Evolutionary conservation across 768 basidiomycete genomes (phyloP).

Genomic region (Lactifluus volemus): DNA sequence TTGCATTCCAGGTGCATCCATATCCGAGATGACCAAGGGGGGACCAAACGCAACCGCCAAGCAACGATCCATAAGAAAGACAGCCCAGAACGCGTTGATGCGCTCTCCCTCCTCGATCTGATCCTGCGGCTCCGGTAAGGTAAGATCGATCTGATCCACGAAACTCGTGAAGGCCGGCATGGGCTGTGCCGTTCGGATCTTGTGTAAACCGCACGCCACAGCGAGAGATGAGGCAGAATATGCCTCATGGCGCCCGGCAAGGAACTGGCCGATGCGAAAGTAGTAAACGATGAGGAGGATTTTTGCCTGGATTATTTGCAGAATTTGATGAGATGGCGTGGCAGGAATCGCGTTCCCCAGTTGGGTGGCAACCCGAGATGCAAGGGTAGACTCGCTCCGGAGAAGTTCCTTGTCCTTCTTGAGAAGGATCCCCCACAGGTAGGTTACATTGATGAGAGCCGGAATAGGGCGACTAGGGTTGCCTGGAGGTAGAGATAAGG

Average conservation of each 20-base stretch:
- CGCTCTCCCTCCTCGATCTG: slow-evolving; percentile 55
- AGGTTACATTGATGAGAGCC: slow-evolving; percentile 36
- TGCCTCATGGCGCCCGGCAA: slow-evolving; percentile 27
- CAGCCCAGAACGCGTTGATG: slow-evolving; percentile 60
- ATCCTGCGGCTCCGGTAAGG: slow-evolving; percentile 34
- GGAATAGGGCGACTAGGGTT: slow-evolving; percentile 25
- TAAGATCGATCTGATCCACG: slow-evolving; percentile 18
- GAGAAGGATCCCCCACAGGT: slow-evolving; percentile 30
- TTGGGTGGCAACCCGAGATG: slow-evolving; percentile 41
- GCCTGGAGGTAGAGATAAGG: slow-evolving; percentile 25
- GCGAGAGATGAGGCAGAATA: slow-evolving; percentile 26
- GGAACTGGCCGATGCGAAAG: slow-evolving; percentile 23
- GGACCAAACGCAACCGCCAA: slow-evolving; percentile 46
- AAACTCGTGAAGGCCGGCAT: slow-evolving; percentile 13
- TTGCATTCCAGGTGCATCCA: slow-evolving; percentile 34
- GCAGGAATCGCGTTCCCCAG: slow-evolving; percentile 32
- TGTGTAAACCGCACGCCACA: slow-evolving; percentile 25
- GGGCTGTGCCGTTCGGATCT: slow-evolving; percentile 19
- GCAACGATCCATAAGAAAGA: slow-evolving; percentile 49
- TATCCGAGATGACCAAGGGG: slow-evolving; percentile 44
- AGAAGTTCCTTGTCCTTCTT: slow-evolving; percentile 21
- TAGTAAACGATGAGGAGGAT: slow-evolving; percentile 28
- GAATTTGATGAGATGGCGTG: slow-evolving; percentile 30
- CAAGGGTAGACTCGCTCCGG: slow-evolving; percentile 31
- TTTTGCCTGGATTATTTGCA: slow-evolving; percentile 27